Conservation (phyloP, 768 basidiomycete species). For the Leccinum disarticulatum region DNA sequence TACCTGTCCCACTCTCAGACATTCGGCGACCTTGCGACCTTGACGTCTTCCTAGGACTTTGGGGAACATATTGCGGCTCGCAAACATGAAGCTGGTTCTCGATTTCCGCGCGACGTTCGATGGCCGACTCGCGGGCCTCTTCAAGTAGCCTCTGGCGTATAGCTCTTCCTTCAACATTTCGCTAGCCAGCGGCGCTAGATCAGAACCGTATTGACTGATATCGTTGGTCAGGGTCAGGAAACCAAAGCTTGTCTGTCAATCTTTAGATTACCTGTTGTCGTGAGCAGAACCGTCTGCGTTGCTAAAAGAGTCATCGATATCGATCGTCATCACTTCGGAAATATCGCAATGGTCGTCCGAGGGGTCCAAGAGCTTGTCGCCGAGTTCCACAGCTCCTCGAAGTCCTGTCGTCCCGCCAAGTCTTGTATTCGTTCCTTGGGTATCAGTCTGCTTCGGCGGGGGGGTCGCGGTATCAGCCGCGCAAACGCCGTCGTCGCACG, state of each 20-base stretch:
- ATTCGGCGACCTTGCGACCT: constrained; percentile 19
- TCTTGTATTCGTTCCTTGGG: not conserved
- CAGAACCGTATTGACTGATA: constrained; percentile 5
- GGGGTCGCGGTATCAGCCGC: not conserved
- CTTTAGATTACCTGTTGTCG: constrained; percentile 13
- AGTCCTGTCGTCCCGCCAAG: not conserved
- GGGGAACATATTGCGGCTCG: constrained; percentile 9
- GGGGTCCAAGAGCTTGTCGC: not conserved
- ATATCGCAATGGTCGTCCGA: constrained; percentile 9
- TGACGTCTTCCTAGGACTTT: constrained; percentile 21
- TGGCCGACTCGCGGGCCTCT: constrained; percentile 14
- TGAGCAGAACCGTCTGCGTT: not conserved
- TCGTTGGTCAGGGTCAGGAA: not conserved
- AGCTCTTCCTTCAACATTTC: constrained; percentile 30
- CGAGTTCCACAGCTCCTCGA: not conserved
- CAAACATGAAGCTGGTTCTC: constrained; percentile 1
- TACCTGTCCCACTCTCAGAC: constrained; percentile 18
- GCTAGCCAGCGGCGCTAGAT: constrained; percentile 29
- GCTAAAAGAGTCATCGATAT: not conserved
- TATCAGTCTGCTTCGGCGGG: not conserved
- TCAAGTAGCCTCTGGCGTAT: constrained; percentile 28
- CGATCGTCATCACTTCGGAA: constrained; percentile 5
- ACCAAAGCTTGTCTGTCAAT: not conserved
- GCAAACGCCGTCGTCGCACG: not conserved
- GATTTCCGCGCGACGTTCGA: constrained; percentile 6